These are phyloP conservation scores for Colletotrichum endophyticum DNA, from an alignment of 2,329 filamentous ascomycete genomes.

Conservation along the genomic window DNA sequence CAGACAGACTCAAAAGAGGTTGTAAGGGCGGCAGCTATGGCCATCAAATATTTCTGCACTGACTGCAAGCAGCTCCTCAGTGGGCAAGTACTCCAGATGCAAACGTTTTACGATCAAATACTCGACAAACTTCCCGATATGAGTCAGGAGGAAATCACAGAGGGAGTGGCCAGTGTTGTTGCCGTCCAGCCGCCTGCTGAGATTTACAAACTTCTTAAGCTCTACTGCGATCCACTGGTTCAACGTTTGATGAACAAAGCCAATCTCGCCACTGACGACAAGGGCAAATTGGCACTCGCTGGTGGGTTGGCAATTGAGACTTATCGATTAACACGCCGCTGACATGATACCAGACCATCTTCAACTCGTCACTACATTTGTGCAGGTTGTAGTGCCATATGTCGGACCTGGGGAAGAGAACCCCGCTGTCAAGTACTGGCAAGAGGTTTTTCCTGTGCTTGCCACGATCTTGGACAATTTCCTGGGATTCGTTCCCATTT, in stretches of 20 bases:
- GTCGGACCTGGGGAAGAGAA: slow-evolving; percentile 76
- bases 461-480: slow-evolving; percentile 89
- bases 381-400: slow-evolving; percentile 78
- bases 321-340: not conserved
- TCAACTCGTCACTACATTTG: slow-evolving; percentile 89
- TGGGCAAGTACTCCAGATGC: slow-evolving; percentile 82
- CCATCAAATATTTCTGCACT: slow-evolving; percentile 96
- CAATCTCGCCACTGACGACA: slow-evolving; percentile 81
- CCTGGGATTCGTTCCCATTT: slow-evolving; percentile 82
- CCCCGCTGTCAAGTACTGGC: slow-evolving; percentile 94
- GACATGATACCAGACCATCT: slow-evolving; percentile 71
- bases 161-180: slow-evolving; percentile 91
- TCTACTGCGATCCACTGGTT: slow-evolving; percentile 92
- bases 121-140: slow-evolving; percentile 82
- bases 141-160: slow-evolving; percentile 95
- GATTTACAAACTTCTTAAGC: slow-evolving; percentile 83
- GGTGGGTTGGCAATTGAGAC: slow-evolving; percentile 52
- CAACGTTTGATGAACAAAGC: slow-evolving; percentile 85
- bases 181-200: slow-evolving; percentile 82
- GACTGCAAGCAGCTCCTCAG: slow-evolving; percentile 90
- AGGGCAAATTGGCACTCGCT: slow-evolving; percentile 84
- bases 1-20: slow-evolving; percentile 89
- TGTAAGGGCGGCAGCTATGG: slow-evolving; percentile 86
- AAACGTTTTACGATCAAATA: slow-evolving; percentile 90
- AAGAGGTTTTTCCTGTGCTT: slow-evolving; percentile 89